A percentile compares a stretch with the other conserved stretches of the same genome.
phyloP scores from a whole-genome alignment of 305 asterid species.

The Fraxinus sp. region DNA sequence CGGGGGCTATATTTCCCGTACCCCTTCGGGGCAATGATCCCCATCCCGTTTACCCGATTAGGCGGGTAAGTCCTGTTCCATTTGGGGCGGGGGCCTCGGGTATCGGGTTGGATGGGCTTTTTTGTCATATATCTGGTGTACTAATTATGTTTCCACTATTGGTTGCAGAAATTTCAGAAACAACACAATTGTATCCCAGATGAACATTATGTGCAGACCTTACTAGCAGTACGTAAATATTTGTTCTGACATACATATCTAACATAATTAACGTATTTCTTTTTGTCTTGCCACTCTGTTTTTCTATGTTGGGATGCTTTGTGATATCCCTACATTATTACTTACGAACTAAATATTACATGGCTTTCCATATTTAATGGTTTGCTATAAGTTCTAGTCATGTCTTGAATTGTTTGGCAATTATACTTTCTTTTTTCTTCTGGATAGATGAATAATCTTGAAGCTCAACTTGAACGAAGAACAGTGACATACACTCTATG shows the following conservation, averaged over 20 bases:
- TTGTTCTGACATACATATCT: not conserved
- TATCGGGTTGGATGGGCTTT: not conserved
- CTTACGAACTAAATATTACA: not conserved
- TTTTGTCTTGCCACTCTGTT: not conserved
- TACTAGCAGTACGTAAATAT: slow-evolving; percentile 66
- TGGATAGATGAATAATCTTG: slow-evolving; percentile 68
- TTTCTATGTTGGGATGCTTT: not conserved
- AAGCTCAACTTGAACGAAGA: slow-evolving; percentile 85
- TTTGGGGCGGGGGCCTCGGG: not conserved
- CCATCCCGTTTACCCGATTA: not conserved
- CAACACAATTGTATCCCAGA: slow-evolving; percentile 98
- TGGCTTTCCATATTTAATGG: not conserved
- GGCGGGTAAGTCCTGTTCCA: not conserved
- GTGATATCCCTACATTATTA: not conserved
- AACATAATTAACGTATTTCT: not conserved
- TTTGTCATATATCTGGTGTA: not conserved
- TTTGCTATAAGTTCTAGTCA: slow-evolving; percentile 7
- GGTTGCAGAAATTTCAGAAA: slow-evolving; percentile 85
- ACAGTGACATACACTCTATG: slow-evolving; percentile 82
- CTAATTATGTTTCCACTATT: slow-evolving; percentile 19
- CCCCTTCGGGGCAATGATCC: not conserved
- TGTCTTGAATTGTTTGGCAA: slow-evolving; percentile 8
- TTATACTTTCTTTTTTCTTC: slow-evolving; percentile 8
- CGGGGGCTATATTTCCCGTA: no score
- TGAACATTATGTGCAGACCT: slow-evolving; percentile 92